Percentiles rank a stretch among this genome's conserved stretches.
These are phyloP conservation scores for Metarhizium robertsii DNA, from an alignment of 2,329 filamentous ascomycete genomes.

Conservation along the genomic window DNA sequence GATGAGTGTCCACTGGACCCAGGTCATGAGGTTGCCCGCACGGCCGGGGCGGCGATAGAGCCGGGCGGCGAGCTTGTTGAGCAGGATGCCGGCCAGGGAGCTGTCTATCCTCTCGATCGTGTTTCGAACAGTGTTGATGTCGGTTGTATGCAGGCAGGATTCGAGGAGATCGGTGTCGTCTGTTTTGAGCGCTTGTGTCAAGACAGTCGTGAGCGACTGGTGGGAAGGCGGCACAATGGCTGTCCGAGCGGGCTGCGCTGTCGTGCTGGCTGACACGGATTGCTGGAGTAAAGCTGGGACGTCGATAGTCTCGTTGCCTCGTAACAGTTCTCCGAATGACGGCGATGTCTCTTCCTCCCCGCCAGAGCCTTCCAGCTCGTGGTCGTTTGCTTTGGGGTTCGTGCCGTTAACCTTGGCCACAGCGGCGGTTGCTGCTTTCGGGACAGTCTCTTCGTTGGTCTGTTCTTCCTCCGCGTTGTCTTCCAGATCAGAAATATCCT, in stretches of 20 bases:
- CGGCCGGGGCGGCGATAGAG: constrained; percentile 81
- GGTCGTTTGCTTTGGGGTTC: constrained; percentile 12
- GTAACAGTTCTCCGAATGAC: constrained; percentile 81
- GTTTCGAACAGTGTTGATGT: constrained; percentile 67
- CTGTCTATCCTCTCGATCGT: constrained; percentile 90
- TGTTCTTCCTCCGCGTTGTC: constrained; percentile 19
- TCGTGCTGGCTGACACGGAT: constrained; percentile 17
- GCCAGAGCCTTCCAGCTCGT: constrained; percentile 29
- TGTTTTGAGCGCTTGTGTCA: constrained; percentile 84
- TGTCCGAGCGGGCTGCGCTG: constrained; percentile 33
- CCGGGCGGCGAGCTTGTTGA: constrained; percentile 77
- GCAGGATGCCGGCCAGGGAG: constrained; percentile 65
- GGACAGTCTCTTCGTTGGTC: constrained; percentile 8
- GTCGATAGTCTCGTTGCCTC: constrained; percentile 65
- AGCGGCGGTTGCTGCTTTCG: constrained; percentile 6
- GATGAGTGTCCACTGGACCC: constrained; percentile 92
- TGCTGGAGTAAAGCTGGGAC: constrained; percentile 54
- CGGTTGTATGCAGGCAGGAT: constrained; percentile 76
- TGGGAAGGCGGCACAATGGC: constrained; percentile 55
- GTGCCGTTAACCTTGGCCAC: constrained; percentile 16
- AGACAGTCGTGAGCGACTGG: constrained; percentile 81
- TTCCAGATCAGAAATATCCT: constrained; percentile 23
- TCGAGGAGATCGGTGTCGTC: constrained; percentile 87
- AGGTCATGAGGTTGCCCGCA: constrained; percentile 82
- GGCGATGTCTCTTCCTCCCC: constrained; percentile 44